These are phyloP conservation scores for Tulasnella sp. DNA, from an alignment of 768 basidiomycete genomes.

Conservation along the genomic window DNA sequence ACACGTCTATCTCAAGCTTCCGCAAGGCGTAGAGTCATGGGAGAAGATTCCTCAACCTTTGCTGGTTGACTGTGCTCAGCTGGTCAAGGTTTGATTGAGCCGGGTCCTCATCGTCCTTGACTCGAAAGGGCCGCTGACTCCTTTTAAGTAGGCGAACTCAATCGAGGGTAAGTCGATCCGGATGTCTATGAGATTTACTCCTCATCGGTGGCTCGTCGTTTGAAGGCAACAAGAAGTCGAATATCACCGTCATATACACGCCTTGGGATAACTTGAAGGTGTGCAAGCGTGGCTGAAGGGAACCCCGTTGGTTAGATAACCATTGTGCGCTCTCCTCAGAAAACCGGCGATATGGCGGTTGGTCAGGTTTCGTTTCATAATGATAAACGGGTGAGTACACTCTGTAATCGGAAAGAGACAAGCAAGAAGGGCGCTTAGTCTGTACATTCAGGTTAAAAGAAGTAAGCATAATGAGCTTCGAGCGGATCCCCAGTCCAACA, in stretches of 20 bases:
- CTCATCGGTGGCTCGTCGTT: background rate
- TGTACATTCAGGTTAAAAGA: slow-evolving; percentile 56
- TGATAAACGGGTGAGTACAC: slow-evolving; percentile 66
- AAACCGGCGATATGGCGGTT: slow-evolving; percentile 96
- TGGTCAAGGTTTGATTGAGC: slow-evolving; percentile 67
- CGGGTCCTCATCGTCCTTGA: background rate
- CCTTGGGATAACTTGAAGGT: slow-evolving; percentile 90
- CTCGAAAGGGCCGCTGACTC: background rate
- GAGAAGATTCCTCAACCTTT: slow-evolving; percentile 73
- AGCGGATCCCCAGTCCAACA: background rate
- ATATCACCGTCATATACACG: slow-evolving; percentile 88
- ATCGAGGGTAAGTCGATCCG: slow-evolving; percentile 59
- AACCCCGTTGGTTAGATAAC: background rate
- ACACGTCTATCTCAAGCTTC: slow-evolving; percentile 91
- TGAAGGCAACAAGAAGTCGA: slow-evolving; percentile 90
- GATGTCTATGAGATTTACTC: background rate
- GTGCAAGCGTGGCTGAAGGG: background rate
- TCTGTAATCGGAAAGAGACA: background rate
- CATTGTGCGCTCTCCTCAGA: slow-evolving; percentile 35
- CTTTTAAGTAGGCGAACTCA: slow-evolving; percentile 54
- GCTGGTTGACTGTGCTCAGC: slow-evolving; percentile 77
- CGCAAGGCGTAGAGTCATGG: slow-evolving; percentile 55
- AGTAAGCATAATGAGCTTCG: slow-evolving; percentile 33
- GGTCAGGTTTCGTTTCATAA: slow-evolving; percentile 93
- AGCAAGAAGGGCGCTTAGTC: background rate